phyloP scores from a whole-genome alignment of 305 asterid species.

The Fraxinus baroniana region DNA sequence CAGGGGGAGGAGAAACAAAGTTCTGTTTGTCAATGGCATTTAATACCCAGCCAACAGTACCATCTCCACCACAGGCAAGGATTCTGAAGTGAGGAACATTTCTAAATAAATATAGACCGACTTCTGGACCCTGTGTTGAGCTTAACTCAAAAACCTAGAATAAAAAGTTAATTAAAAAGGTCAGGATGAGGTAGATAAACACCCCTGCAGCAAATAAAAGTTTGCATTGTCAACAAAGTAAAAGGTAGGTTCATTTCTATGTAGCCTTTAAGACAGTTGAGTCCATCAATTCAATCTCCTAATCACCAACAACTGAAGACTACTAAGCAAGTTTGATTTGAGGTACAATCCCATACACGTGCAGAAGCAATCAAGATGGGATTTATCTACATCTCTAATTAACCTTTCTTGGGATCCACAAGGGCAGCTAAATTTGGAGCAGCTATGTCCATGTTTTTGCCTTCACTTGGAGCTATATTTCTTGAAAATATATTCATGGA shows the following conservation, averaged over 20 bases:
- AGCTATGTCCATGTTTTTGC: background rate
- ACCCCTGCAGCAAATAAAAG: background rate
- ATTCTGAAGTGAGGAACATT: constrained; percentile 86
- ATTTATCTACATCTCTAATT: background rate
- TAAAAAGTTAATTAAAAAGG: constrained; percentile 6
- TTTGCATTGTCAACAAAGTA: background rate
- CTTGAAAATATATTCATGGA: background rate
- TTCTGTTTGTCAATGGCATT: constrained; percentile 83
- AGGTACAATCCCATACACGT: background rate
- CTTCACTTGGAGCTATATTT: background rate
- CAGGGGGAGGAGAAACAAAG: constrained; percentile 95
- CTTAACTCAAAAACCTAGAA: constrained; percentile 76
- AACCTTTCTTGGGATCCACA: background rate
- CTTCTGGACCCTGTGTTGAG: constrained; percentile 84
- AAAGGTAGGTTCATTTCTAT: background rate
- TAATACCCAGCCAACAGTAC: constrained; percentile 97
- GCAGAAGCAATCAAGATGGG: constrained; percentile 3
- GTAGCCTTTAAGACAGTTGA: background rate
- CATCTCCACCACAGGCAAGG: constrained; percentile 97
- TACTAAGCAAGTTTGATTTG: background rate
- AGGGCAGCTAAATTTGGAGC: constrained; percentile 7
- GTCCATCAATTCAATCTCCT: constrained; percentile 12
- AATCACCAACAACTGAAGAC: constrained; percentile 3
- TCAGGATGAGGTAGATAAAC: constrained; percentile 8
- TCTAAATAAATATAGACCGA: constrained; percentile 78